Conservation (phyloP, 345 rosid species). For the Salix koriyanagi region DNA sequence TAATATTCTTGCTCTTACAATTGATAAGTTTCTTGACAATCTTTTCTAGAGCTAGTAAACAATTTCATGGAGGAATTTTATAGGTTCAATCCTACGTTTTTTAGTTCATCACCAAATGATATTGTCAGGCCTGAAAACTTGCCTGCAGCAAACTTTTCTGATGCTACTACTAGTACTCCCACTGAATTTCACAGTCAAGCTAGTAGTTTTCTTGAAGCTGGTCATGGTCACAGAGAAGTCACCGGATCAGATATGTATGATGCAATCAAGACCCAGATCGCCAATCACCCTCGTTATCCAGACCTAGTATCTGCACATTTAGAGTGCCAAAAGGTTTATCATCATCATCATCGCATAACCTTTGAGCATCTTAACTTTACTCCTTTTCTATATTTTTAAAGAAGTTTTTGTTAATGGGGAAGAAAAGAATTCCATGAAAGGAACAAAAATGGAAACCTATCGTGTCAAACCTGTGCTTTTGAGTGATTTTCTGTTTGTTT, state of each 20-base stretch:
- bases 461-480: background rate
- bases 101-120: conserved; percentile 20
- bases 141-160: conserved; percentile 2
- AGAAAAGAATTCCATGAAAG: background rate
- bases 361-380: background rate
- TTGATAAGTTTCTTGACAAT: background rate
- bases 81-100: conserved; percentile 23
- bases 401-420: background rate
- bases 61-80: conserved; percentile 37
- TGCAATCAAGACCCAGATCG: conserved; percentile 58
- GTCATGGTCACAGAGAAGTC: conserved; percentile 3
- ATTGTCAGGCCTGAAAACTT: conserved; percentile 10
- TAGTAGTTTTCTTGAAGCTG: conserved; percentile 16
- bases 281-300: conserved; percentile 59
- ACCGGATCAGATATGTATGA: conserved; percentile 35
- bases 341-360: background rate
- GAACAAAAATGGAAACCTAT: background rate
- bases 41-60: background rate
- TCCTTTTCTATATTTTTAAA: background rate
- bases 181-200: conserved; percentile 16
- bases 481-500: background rate
- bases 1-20: background rate
- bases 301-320: conserved; percentile 51
- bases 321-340: conserved; percentile 53
- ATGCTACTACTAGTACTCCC: background rate